Base-by-base conservation (phyloP, 2,329 filamentous ascomycete species). In the Xylaria sp. region DNA sequence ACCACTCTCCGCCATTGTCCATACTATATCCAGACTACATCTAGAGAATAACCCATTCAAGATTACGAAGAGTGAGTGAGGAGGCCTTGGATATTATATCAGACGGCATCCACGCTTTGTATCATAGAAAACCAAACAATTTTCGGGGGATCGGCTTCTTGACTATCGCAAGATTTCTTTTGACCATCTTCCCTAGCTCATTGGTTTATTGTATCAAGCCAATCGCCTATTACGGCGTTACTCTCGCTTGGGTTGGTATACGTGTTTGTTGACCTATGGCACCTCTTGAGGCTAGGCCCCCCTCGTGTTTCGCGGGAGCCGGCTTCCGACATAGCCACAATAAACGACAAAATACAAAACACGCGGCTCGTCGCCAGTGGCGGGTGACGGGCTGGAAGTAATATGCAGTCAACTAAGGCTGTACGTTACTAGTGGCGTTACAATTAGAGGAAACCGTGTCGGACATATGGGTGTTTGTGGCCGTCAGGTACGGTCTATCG, bases 291-390 rank as follows among this genome's bases (percentile, higher is more conserved):
- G n/a, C n/a, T n/a, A 47, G 9, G 10, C 21, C 3, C 44, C 44
- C n/a, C 21, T 47, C n/a, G 44, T 18, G 13, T n/a, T 44, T n/a
- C 8, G 25, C 40, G 21, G 35, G 59, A 40, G 25, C n/a, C 18
- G 23, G 27, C 48, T 29, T 35, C 9, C 9, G n/a, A 37, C 37
- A 25, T 37, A 10, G 50, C 27, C 40, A 54, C 37, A 9, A 23
- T 21, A 21, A 25, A 29, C 35, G 48, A 25, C 13, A 40, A 27
- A 27, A 55, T 37, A 25, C 13, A 40, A 27, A 27, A 55, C 50
- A 63, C 60, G 60, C 50, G 60, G 60, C 60, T 35, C 5, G 10
- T 47, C 2, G 5, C 50, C 27, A 63, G 18, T 55, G 60, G 60
- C 25, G 50, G 48, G 23, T 25, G 40, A 53, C n/a, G 10, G 21